Conservation (phyloP, 192 early-diverging fungal species). For the Kappamyces sp. region DNA sequence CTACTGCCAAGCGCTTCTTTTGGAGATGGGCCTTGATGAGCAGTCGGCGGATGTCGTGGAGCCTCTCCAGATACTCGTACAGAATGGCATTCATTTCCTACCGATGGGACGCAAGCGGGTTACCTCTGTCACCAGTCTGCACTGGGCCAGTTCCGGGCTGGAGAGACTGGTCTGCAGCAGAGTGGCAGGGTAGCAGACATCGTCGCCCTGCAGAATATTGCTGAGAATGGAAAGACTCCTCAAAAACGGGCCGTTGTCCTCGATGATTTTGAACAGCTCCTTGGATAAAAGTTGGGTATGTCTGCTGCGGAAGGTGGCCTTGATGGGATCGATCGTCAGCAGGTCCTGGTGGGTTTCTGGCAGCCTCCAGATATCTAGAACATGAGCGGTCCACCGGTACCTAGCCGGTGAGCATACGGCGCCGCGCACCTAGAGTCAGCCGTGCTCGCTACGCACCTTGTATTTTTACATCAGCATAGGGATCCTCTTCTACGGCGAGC, state of each 20-base stretch:
- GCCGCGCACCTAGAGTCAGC: no score
- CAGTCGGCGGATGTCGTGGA: conserved; percentile 6
- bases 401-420: no score
- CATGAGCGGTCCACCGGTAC: no score
- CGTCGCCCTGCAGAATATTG: neutral
- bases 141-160: conserved; percentile 3
- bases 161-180: neutral
- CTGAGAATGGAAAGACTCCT: neutral
- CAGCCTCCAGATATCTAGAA: conserved; percentile 12
- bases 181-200: neutral
- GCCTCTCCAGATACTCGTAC: conserved; percentile 12
- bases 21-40: conserved; percentile 14
- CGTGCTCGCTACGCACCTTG: conserved; percentile 2
- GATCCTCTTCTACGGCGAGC: conserved; percentile 12
- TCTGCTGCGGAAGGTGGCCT: conserved; percentile 8
- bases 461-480: conserved; percentile 12
- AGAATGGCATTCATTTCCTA: conserved; percentile 4
- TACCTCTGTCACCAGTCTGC: conserved; percentile 5
- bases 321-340: conserved; percentile 3
- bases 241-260: neutral
- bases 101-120: neutral
- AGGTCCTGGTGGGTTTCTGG: conserved; percentile 7
- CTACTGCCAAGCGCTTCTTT: conserved; percentile 11
- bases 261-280: conserved; percentile 5
- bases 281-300: conserved; percentile 3